Percentiles rank a stretch among this genome's conserved stretches.
Evolutionary conservation across 768 basidiomycete species (phyloP).

Genomic region (Paxillus ammoniavirescens): DNA sequence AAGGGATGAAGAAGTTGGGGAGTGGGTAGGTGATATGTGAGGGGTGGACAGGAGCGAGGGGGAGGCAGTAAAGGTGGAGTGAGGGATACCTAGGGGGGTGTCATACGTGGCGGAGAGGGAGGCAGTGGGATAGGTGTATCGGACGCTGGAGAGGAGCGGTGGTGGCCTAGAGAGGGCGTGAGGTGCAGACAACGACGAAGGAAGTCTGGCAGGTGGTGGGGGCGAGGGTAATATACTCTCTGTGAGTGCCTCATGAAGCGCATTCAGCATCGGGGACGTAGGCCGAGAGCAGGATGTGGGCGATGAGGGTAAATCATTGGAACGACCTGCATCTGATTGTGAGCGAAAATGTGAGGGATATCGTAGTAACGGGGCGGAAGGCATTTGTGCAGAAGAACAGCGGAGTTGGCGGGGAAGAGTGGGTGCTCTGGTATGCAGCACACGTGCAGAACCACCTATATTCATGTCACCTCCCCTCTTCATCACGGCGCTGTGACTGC

Average conservation of each 20-base stretch:
- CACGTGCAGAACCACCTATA: background rate
- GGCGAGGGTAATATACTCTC: conserved; percentile 39
- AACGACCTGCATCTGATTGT: background rate
- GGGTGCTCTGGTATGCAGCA: conserved; percentile 7
- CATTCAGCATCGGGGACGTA: conserved; percentile 39
- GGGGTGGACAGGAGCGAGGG: conserved; percentile 17
- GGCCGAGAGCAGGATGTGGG: conserved; percentile 21
- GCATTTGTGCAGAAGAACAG: conserved; percentile 6
- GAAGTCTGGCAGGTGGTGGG: conserved; percentile 44
- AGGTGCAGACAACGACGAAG: conserved; percentile 34
- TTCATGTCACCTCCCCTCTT: background rate
- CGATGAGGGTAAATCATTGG: background rate
- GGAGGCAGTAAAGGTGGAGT: conserved; percentile 10
- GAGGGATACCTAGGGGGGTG: background rate
- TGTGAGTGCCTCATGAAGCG: conserved; percentile 45
- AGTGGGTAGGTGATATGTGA: conserved; percentile 32
- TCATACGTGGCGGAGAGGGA: conserved; percentile 45
- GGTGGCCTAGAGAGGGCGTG: conserved; percentile 43
- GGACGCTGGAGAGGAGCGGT: conserved; percentile 52
- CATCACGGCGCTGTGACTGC: background rate
- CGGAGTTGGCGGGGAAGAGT: conserved; percentile 16
- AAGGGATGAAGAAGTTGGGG: conserved; percentile 50
- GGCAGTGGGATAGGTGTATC: conserved; percentile 62
- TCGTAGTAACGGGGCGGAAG: conserved; percentile 17
- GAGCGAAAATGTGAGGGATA: conserved; percentile 6